Conservation (phyloP, 139 green algal genomes). For the Pleodorina starrii region DNA sequence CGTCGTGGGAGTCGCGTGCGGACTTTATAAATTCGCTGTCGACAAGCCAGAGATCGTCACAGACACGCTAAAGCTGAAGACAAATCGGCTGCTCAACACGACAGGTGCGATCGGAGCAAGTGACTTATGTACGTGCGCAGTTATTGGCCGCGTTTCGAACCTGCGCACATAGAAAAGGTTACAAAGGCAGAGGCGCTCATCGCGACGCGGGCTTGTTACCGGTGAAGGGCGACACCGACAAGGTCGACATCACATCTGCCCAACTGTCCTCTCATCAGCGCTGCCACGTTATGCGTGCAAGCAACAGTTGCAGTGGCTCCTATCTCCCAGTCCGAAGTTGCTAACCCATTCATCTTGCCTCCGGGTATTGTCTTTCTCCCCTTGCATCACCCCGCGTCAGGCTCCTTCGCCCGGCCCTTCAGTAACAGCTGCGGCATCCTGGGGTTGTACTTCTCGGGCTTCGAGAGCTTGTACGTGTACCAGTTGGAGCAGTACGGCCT, state of each 20-base stretch:
- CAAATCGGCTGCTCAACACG: conserved; percentile 87
- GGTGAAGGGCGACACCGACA: too few species aligned
- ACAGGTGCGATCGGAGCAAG: conserved; percentile 59
- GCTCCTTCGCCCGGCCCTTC: conserved; percentile 58
- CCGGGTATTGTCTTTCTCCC: too few species aligned
- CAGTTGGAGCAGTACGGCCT: conserved; percentile 68
- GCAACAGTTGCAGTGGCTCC: too few species aligned
- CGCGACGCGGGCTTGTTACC: too few species aligned
- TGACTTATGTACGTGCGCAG: background rate
- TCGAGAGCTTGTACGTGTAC: conserved; percentile 74
- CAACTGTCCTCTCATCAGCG: too few species aligned
- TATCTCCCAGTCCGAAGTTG: too few species aligned
- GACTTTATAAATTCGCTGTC: conserved; percentile 54
- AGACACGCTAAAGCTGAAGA: conserved; percentile 62
- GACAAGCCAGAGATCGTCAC: conserved; percentile 56
- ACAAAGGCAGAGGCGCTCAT: too few species aligned
- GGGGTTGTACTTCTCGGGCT: conserved; percentile 82
- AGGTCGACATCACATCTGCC: too few species aligned
- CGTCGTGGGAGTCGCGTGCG: conserved; percentile 52
- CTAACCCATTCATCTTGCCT: too few species aligned
- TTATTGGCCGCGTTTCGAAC: background rate
- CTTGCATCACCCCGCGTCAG: too few species aligned
- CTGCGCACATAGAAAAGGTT: too few species aligned
- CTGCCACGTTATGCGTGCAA: too few species aligned
- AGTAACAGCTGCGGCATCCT: conserved; percentile 85